phyloP scores from a whole-genome alignment of 768 basidiomycete species.

The Russula vinacea region DNA sequence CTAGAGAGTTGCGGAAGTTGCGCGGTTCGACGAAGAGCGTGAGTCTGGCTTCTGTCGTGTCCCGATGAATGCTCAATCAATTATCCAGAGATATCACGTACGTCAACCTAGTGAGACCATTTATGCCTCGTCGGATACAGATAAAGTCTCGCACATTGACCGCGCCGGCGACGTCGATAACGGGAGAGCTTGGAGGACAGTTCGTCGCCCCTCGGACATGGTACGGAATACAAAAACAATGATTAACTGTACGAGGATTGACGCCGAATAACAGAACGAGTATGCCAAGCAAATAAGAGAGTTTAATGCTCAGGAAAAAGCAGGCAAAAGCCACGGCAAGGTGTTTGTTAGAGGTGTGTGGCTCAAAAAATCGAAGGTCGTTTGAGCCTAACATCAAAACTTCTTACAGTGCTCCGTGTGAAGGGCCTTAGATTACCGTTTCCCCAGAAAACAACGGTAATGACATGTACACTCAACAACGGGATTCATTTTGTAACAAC shows the following conservation, averaged over 20 bases:
- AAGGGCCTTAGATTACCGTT: conserved; percentile 73
- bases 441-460: conserved; percentile 66
- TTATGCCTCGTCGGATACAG: conserved; percentile 67
- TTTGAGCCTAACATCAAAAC: conserved; percentile 5
- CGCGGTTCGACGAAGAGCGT: conserved; percentile 48
- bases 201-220: conserved; percentile 92
- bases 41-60: conserved; percentile 31
- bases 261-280: conserved; percentile 63
- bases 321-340: conserved; percentile 82
- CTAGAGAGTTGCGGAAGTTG: conserved; percentile 63
- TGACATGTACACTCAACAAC: conserved; percentile 91
- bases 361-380: too few species aligned
- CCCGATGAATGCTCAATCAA: conserved; percentile 15
- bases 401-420: conserved; percentile 63
- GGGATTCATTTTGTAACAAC: conserved; percentile 95
- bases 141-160: conserved; percentile 66
- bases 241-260: background rate
- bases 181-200: conserved; percentile 82
- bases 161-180: conserved; percentile 79
- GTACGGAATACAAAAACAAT: conserved; percentile 42
- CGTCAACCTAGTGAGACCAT: conserved; percentile 74
- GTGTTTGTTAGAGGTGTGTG: conserved; percentile 85
- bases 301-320: conserved; percentile 69
- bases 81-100: conserved; percentile 70
- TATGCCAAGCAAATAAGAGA: conserved; percentile 88